A percentile compares a stretch with the other conserved stretches of the same genome.
Conservation (phyloP, 345 rosid species). For the Pugionium dolabratum region DNA sequence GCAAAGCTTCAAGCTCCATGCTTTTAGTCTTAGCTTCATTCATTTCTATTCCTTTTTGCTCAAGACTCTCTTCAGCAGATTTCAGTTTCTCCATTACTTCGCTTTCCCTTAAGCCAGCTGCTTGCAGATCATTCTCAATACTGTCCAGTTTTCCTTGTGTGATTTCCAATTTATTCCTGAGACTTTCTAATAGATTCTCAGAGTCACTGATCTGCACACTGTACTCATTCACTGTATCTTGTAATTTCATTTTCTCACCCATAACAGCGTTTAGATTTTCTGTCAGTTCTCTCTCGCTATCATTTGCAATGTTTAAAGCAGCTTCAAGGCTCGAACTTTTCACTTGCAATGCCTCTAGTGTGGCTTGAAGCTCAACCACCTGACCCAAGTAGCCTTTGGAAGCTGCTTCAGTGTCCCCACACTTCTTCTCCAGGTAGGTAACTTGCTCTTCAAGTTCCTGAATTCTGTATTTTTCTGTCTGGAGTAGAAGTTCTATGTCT, state of each 20-base stretch:
- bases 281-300: constrained; percentile 63
- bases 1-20: constrained; percentile 65
- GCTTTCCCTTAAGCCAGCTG: constrained; percentile 62
- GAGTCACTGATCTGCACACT: constrained; percentile 63
- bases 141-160: constrained; percentile 63
- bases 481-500: constrained; percentile 86
- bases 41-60: constrained; percentile 53
- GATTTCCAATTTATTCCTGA: constrained; percentile 66
- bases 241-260: constrained; percentile 70
- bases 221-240: constrained; percentile 55
- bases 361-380: constrained; percentile 64
- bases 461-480: constrained; percentile 84
- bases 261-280: constrained; percentile 53
- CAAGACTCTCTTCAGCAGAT: constrained; percentile 69
- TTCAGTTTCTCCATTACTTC: constrained; percentile 73
- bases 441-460: constrained; percentile 92
- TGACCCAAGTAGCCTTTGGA: constrained; percentile 52
- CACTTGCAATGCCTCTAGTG: constrained; percentile 70
- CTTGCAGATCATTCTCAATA: constrained; percentile 65
- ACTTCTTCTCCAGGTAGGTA: constrained; percentile 65
- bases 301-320: constrained; percentile 59
- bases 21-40: constrained; percentile 57
- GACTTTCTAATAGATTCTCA: constrained; percentile 62
- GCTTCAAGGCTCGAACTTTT: constrained; percentile 71
- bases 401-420: constrained; percentile 62